These are phyloP conservation scores for Solanum pennellii DNA, from an alignment of 257 asterid genomes.

Conservation along the genomic window DNA sequence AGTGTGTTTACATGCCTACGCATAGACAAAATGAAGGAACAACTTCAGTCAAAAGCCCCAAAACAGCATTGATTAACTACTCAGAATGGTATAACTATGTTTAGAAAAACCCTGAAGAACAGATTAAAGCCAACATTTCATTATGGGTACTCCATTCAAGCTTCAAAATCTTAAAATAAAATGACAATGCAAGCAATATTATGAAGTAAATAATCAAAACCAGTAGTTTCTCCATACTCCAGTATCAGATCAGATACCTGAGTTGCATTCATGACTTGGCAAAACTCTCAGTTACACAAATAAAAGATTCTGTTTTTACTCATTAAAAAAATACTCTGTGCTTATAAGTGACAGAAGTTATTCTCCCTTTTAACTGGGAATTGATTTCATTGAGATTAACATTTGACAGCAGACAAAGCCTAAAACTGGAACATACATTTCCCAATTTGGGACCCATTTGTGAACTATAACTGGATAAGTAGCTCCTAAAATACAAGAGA, in stretches of 20 bases:
- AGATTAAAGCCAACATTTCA: neutral
- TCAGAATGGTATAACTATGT: neutral
- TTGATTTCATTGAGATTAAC: neutral
- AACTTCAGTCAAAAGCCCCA: neutral
- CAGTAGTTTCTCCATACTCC: neutral
- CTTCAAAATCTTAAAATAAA: neutral
- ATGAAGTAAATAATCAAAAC: neutral
- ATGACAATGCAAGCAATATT: neutral
- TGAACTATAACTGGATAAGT: neutral
- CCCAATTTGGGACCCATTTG: neutral
- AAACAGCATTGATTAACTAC: neutral
- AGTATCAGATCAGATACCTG: neutral
- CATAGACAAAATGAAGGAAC: neutral
- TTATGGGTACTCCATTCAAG: neutral
- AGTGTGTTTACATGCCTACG: constrained; percentile 73
- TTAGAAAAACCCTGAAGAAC: neutral
- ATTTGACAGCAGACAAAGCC: neutral
- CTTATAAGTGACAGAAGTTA: neutral
- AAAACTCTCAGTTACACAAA: neutral
- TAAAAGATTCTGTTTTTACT: neutral
- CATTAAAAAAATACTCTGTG: neutral
- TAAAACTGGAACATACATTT: neutral
- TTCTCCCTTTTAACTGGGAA: neutral
- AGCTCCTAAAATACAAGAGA: neutral
- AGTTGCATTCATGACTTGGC: neutral